These are phyloP conservation scores for Mentha longifolia DNA, from an alignment of 257 asterid genomes.

Conservation along the genomic window DNA sequence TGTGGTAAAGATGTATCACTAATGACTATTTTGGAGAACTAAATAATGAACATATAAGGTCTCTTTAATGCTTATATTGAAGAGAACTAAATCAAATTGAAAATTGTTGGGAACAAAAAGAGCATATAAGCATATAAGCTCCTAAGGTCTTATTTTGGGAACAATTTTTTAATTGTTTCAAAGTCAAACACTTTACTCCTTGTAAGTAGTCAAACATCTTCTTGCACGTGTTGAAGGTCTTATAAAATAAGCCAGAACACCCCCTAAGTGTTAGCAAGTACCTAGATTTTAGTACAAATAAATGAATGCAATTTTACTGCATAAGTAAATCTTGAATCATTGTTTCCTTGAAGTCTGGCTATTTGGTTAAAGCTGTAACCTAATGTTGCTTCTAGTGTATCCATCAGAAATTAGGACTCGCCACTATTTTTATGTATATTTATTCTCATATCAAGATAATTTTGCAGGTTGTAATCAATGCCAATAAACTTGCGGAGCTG, in stretches of 20 bases:
- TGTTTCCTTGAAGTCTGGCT: background rate
- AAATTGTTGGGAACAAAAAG: too few relatives aligned
- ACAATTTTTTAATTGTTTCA: background rate
- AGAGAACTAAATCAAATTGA: too few relatives aligned
- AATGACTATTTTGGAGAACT: too few relatives aligned
- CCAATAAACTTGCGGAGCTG: slow-evolving; percentile 84
- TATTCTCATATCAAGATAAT: slow-evolving; percentile 18
- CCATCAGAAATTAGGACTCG: background rate
- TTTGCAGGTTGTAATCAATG: slow-evolving; percentile 75
- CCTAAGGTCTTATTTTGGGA: background rate
- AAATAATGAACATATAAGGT: too few relatives aligned
- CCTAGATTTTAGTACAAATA: background rate
- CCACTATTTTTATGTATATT: slow-evolving; percentile 1
- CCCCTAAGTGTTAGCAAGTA: background rate
- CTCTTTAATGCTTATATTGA: too few relatives aligned
- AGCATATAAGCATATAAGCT: too few relatives aligned
- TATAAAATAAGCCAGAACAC: background rate
- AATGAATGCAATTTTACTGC: background rate
- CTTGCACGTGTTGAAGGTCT: too few relatives aligned
- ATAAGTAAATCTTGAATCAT: background rate
- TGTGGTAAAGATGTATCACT: too few relatives aligned
- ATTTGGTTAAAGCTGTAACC: background rate
- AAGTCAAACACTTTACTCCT: too few relatives aligned
- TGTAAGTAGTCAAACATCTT: too few relatives aligned
- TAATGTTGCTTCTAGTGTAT: background rate